phyloP scores from a whole-genome alignment of 805 yeast genomes.

The Starmerella vaccinii region DNA sequence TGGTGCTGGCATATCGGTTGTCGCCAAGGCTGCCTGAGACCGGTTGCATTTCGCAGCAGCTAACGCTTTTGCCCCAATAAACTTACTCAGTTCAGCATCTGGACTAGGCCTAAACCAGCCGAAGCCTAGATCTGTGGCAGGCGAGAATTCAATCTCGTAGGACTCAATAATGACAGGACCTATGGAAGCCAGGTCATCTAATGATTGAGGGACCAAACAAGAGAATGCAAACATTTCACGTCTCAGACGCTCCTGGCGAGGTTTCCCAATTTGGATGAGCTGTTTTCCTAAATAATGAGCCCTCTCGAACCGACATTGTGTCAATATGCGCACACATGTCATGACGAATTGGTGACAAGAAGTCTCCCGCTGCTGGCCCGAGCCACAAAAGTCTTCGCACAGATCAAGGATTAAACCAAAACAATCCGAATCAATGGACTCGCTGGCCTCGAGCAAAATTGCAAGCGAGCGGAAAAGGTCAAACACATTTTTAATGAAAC shows the following conservation, averaged over 20 bases:
- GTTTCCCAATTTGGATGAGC: slow-evolving; percentile 7
- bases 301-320: background rate
- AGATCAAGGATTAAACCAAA: background rate
- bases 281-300: background rate
- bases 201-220: slow-evolving; percentile 8
- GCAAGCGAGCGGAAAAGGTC: slow-evolving; percentile 5
- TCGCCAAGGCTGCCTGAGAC: too few species aligned
- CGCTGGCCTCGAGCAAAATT: slow-evolving; percentile 1
- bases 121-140: background rate
- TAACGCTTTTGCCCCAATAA: slow-evolving; percentile 12
- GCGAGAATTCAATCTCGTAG: slow-evolving; percentile 15
- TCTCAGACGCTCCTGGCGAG: slow-evolving; percentile 4
- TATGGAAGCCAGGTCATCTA: background rate
- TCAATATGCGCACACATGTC: slow-evolving; percentile 9
- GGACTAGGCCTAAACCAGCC: slow-evolving; percentile 14
- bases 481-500: background rate
- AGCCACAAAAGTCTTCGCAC: slow-evolving; percentile 6
- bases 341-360: slow-evolving; percentile 15
- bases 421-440: background rate
- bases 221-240: slow-evolving; percentile 12
- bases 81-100: slow-evolving; percentile 12
- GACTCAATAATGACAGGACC: slow-evolving; percentile 2
- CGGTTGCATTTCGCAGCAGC: too few species aligned
- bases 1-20: background rate
- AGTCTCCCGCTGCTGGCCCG: slow-evolving; percentile 8